A percentile compares a stretch with the other conserved stretches of the same genome.
Conservation (phyloP, 2,329 filamentous ascomycete species). For the Talaromyces atroroseus region DNA sequence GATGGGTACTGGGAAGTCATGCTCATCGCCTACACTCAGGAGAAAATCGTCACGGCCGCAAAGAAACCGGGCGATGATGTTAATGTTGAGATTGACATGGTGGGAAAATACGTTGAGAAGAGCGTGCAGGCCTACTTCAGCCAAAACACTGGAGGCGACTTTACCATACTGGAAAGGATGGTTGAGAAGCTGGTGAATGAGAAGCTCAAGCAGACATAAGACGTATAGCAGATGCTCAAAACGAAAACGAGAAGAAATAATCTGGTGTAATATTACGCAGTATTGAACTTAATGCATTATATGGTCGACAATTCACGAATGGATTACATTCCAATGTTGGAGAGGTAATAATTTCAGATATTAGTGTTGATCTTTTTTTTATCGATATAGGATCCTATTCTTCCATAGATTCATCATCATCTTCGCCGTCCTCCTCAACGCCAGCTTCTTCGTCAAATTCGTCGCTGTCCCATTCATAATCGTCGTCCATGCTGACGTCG, state of each 20-base stretch:
- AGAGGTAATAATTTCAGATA: background rate
- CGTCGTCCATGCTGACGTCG: conserved; percentile 42
- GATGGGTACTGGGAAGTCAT: conserved; percentile 92
- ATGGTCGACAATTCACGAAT: background rate
- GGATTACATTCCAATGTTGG: too few species aligned
- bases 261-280: background rate
- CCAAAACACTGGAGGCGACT: conserved; percentile 33
- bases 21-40: conserved; percentile 95
- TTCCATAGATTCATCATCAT: conserved; percentile 38
- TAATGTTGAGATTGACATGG: conserved; percentile 90
- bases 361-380: background rate
- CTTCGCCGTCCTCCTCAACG: conserved; percentile 38
- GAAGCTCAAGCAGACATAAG: conserved; percentile 45
- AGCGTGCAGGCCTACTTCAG: conserved; percentile 74
- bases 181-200: conserved; percentile 70
- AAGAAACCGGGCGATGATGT: conserved; percentile 77
- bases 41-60: conserved; percentile 73
- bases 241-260: too few species aligned
- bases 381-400: conserved; percentile 24
- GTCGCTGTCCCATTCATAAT: conserved; percentile 50
- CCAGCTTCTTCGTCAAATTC: conserved; percentile 45
- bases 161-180: conserved; percentile 62
- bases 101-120: conserved; percentile 64
- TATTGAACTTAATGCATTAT: background rate
- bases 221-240: too few species aligned